phyloP scores from a whole-genome alignment of 345 rosid genomes.

The Camelina laxa region DNA sequence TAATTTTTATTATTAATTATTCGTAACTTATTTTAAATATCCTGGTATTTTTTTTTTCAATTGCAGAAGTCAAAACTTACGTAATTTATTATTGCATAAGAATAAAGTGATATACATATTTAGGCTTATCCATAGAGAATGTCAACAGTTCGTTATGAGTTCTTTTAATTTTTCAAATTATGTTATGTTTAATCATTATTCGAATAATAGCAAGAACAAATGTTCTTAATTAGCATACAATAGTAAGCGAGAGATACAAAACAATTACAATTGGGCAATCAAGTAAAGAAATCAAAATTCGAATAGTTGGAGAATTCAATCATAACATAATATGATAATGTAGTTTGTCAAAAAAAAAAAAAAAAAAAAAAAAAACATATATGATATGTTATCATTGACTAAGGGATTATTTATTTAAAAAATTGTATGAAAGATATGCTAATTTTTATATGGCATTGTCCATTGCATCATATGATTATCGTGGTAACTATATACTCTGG shows the following conservation, averaged over 20 bases:
- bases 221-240: background rate
- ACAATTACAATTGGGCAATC: background rate
- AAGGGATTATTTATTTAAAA: background rate
- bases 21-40: background rate
- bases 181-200: background rate
- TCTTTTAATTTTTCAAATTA: background rate
- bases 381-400: background rate
- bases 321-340: background rate
- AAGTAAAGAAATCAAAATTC: conserved; percentile 4
- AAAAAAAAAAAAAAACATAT: no score
- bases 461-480: conserved; percentile 37
- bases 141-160: conserved; percentile 25
- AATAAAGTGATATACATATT: background rate
- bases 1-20: no score
- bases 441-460: conserved; percentile 30
- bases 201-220: conserved; percentile 7
- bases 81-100: background rate
- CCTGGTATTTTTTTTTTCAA: no score
- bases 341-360: no score
- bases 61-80: background rate
- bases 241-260: background rate
- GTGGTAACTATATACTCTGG: conserved; percentile 24
- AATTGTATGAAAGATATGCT: conserved; percentile 17
- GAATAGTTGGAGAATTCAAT: conserved; percentile 23
- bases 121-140: conserved; percentile 5